Base-by-base conservation (phyloP, 1,284 basidiomycete genomes). In the Sphaerobolus stellatus region DNA sequence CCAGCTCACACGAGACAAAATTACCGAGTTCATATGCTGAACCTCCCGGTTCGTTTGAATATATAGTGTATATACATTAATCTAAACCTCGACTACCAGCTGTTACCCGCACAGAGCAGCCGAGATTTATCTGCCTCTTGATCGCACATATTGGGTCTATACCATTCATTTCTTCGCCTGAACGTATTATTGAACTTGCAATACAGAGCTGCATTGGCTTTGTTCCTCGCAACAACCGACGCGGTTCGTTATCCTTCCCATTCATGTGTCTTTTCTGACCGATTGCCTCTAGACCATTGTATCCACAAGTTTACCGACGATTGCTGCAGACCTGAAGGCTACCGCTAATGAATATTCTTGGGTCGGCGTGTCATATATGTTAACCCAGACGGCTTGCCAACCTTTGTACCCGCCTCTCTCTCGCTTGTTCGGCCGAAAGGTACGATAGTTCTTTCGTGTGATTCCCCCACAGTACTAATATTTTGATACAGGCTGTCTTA, bases 181-280 rank as follows among this genome's bases (percentile, higher is more conserved):
- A 51, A 41, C 34, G 55, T 40, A 59, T 50, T 59, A 56, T 52
- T 20, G 38, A 28, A 30, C 27, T n/a, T 18, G 41, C 41, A 11
- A 51, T 53, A 33, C 64, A 90, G 88, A 48, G 86, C 87, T 47
- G 88, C 87, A 3, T 67, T 90, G 68, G 77, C 87, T 13, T 66
- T 90, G 56, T 91, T 91, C 67, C 81, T 91, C 11, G 88, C 88
- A 6, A 91, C 90, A 13, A 91, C 88, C 18, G 88, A 91, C 70
- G 81, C 87, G 52, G 89, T 91, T 60, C 46, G 50, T 52, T 43
- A 28, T 49, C 54, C 52, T 18, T 52, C 57, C 52, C 48, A 50
- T 53, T 46, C 22, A 41, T 52, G 43, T 31, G 27, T 55, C 56
- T 49, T 59, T 31, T 52, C 63, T 59, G 59, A 58, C 59, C 44